phyloP scores from a whole-genome alignment of 2,329 filamentous ascomycete genomes.

The Trichophyton verrucosum region DNA sequence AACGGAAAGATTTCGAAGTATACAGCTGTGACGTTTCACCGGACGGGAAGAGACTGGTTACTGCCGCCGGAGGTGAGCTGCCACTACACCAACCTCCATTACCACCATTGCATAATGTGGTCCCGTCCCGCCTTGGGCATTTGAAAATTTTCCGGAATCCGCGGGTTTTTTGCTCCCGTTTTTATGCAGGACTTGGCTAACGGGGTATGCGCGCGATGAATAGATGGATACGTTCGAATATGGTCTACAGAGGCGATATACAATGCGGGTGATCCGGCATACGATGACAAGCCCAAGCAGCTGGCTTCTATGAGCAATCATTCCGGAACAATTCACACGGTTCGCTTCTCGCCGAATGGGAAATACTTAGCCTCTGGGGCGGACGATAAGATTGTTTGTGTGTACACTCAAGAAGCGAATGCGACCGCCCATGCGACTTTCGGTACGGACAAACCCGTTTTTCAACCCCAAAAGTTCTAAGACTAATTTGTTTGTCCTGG shows the following conservation, averaged over 20 bases:
- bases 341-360: conserved; percentile 90
- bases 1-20: conserved; percentile 96
- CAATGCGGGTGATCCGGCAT: conserved; percentile 59
- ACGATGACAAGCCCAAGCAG: conserved; percentile 68
- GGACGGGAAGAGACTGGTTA: conserved; percentile 81
- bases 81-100: too few relatives aligned
- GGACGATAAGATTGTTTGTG: conserved; percentile 97
- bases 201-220: background rate
- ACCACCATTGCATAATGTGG: too few relatives aligned
- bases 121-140: conserved; percentile 12
- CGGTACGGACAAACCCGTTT: conserved; percentile 40
- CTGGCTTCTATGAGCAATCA: conserved; percentile 97
- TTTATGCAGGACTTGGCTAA: background rate
- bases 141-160: background rate
- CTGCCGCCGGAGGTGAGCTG: conserved; percentile 71
- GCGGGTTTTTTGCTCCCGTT: background rate
- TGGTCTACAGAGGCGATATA: conserved; percentile 95
- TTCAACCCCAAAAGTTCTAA: too few relatives aligned
- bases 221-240: conserved; percentile 90
- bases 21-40: conserved; percentile 97
- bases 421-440: conserved; percentile 66
- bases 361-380: conserved; percentile 93
- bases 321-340: conserved; percentile 91
- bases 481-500: background rate
- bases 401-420: conserved; percentile 80